These are phyloP conservation scores for Colletotrichum sublineola DNA, from an alignment of 2,329 filamentous ascomycete genomes.

Conservation along the genomic window DNA sequence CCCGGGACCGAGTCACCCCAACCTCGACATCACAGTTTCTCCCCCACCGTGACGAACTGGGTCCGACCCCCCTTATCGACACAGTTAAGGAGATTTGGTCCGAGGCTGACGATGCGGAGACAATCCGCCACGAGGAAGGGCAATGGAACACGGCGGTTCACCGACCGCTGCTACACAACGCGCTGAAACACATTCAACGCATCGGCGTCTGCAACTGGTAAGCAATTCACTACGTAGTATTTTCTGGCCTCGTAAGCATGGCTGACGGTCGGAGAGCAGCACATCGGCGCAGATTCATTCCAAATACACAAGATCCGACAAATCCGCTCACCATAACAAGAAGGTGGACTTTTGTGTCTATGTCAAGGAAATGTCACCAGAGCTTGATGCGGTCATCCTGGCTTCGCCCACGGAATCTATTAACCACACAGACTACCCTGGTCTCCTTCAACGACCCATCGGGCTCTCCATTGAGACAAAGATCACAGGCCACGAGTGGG, in stretches of 20 bases:
- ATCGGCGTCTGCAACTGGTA: background rate
- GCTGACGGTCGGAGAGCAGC: background rate
- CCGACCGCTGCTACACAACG: background rate
- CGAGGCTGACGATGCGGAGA: background rate
- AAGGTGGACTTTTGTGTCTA: too few species aligned
- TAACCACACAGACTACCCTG: background rate
- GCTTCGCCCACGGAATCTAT: background rate
- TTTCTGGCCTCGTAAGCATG: background rate
- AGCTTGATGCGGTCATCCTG: too few species aligned
- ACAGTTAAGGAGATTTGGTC: background rate
- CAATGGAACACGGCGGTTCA: background rate
- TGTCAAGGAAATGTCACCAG: too few species aligned
- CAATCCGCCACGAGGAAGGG: background rate
- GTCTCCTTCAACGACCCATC: background rate
- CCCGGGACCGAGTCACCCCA: background rate
- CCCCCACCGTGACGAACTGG: background rate
- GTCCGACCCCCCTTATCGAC: background rate
- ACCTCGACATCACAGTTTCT: background rate
- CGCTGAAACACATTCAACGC: background rate
- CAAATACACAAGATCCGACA: background rate
- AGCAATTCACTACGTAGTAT: too few species aligned
- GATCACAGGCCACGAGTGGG: conserved; percentile 10
- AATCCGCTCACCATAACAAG: background rate
- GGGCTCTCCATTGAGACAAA: conserved; percentile 13
- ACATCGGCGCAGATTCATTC: background rate